Base-by-base conservation (phyloP, 805 yeast genomes). In the Kregervanrija fluxuum region DNA sequence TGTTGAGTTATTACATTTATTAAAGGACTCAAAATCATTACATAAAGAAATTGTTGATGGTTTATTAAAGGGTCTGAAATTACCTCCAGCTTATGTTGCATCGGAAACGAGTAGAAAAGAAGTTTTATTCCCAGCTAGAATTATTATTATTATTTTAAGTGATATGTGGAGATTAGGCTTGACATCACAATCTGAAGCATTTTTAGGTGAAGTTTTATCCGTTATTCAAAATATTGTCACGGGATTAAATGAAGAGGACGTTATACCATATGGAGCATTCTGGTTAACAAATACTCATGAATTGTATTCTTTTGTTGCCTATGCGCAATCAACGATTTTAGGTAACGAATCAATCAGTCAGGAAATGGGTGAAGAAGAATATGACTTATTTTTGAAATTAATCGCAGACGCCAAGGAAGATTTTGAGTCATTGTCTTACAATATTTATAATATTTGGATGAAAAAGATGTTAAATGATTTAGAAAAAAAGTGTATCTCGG, bases 141-240 rank as follows among this genome's bases (percentile, higher is more conserved):
- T 93, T 52, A 80, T 93, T 57, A 91, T 93, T 57, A 84, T 93
- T 52, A 83, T 91, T 32, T 71, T 91, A 51, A 82, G 95, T 57
- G 99, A 93, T 64, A 89, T 93, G 98, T 93, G 99, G 99, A 78
- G 98, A 66, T 73, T 91, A 40, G 98, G 98, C 2, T 75, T 89
- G 56, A 88, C 96, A 12, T 80, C 84, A 53, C 96, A 91, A 64
- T 81, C 91, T 60, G 98, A 93, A 69, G 81, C 80, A 45, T 85
- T 93, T 60, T 69, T 93, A 49, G 96, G 96, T 39, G 90, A 85
- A 61, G 95, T 89, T 2, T 74, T 91, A 61, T 78, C 86, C 30
- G 84, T 85, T 2, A 88, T 93, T 54, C 98, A 91, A 69, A 79
- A 77, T 41, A 81, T 85, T 49, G 95, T 91, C 13, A 75, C 85